These are phyloP conservation scores for Chlorella sp. DNA, from an alignment of 139 green algal genomes.

Conservation along the genomic window DNA sequence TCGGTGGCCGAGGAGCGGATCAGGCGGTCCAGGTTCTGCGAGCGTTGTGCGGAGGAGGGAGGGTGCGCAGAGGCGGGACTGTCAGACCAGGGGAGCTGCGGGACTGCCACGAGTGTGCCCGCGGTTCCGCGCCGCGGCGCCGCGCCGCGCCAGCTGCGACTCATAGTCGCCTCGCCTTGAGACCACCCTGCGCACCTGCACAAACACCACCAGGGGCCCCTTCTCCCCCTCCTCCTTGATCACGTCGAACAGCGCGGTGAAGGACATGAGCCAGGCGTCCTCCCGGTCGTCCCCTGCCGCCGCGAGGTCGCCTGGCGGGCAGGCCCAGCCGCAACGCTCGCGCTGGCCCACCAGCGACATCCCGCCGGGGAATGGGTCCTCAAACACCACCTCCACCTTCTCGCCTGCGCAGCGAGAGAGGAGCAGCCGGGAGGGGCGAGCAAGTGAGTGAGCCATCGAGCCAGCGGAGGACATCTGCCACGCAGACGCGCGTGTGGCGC, in stretches of 20 bases:
- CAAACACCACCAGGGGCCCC: slow-evolving; percentile 28
- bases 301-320: neutral
- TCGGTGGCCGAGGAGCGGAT: slow-evolving; percentile 25
- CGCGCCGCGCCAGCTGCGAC: neutral
- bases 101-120: too few relatives aligned
- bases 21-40: slow-evolving; percentile 32
- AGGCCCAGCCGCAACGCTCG: slow-evolving; percentile 12
- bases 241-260: slow-evolving; percentile 34
- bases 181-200: slow-evolving; percentile 4
- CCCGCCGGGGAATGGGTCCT: slow-evolving; percentile 20
- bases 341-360: neutral
- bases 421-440: neutral
- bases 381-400: slow-evolving; percentile 26
- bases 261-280: slow-evolving; percentile 14
- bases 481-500: too few relatives aligned
- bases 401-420: neutral
- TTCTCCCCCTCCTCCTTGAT: neutral
- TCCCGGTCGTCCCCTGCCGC: slow-evolving; percentile 29
- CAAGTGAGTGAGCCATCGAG: neutral
- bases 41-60: neutral
- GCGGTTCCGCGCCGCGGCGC: neutral
- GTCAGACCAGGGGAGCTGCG: too few relatives aligned
- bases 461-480: neutral
- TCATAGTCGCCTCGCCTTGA: neutral
- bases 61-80: neutral